Evolutionary conservation across 371 early-diverging fungal species (phyloP), one percentile per base, ranked within the genome.

Genomic region (Phascolomyces articulosus): DNA sequence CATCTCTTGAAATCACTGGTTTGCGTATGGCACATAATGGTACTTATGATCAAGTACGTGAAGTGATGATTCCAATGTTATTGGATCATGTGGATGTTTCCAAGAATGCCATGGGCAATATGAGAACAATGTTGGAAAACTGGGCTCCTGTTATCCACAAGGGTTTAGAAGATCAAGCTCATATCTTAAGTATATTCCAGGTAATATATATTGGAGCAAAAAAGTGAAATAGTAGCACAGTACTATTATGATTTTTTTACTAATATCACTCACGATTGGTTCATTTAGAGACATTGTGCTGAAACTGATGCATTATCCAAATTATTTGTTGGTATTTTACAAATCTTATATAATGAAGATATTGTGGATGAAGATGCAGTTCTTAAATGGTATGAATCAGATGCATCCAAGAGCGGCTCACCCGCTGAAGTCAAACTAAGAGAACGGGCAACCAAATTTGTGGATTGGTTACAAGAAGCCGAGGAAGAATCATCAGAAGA

Each of bases 11-110:
- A 80, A 83, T 97, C 29, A 96, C 95, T 59, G 90, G 95, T 9
- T 77, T 95, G 63, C 93, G 96, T 66, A 91, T 97, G 92, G 91
- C 96, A 7, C 88, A 87, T 67, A 91, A 97, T 71, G 89, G 92
- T 26, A 88, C 87, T 13, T 95, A 93, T 65, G 82, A 85, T 23
- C 91, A 93, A 72, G 84, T 96, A 66, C 84, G 96, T 24, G 84
- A 83, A 38, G 84, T 87, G 1, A 84, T 94, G 26, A 83, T 93
- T 27, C 93, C 91, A 11, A 74, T 78, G 8, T 72, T 91, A 23
- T 64, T 91, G 53, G 72, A 74, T n/a, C 81, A 85, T 29, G 79
- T 93, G 61, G 86, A 87, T 54, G n/a, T 53, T 9, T 41, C 54
- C 54, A 68, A 66, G 16, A 82, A 75, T 40, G 69, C 77, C 20